Evolutionary conservation across 805 yeast genomes (phyloP).

Genomic region (Pichia manshurica): DNA sequence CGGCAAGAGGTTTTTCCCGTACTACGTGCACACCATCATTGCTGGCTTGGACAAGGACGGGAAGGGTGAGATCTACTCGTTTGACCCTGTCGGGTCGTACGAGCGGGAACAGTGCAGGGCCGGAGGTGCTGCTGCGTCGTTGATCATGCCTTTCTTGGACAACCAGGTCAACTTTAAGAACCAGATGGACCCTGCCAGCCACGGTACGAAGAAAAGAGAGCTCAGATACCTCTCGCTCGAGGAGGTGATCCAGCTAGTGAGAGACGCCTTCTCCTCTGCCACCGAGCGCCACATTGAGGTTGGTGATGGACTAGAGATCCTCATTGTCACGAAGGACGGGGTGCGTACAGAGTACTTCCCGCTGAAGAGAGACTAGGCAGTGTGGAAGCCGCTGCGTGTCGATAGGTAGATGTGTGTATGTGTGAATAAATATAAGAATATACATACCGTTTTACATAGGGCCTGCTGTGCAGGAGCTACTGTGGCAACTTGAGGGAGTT

Average conservation of each 20-base stretch:
- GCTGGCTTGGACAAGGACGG: constrained; percentile 93
- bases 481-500: constrained; percentile 63
- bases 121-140: constrained; percentile 94
- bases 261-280: constrained; percentile 92
- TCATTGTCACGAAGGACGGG: constrained; percentile 91
- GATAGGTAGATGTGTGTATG: too few species aligned
- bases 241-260: constrained; percentile 81
- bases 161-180: constrained; percentile 95
- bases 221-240: constrained; percentile 65
- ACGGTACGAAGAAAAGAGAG: constrained; percentile 59
- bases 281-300: constrained; percentile 98
- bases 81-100: constrained; percentile 96
- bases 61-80: constrained; percentile 90
- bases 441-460: too few species aligned
- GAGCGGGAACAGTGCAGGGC: constrained; percentile 97
- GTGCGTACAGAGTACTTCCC: constrained; percentile 78
- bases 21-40: constrained; percentile 88
- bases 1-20: constrained; percentile 93
- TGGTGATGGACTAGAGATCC: constrained; percentile 91
- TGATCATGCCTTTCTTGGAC: constrained; percentile 96
- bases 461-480: constrained; percentile 12
- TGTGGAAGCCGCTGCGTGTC: too few species aligned
- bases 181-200: constrained; percentile 75
- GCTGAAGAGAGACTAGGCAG: constrained; percentile 70
- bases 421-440: too few species aligned